phyloP scores from a whole-genome alignment of 2,329 filamentous ascomycete genomes.

The Helotiales sp. region DNA sequence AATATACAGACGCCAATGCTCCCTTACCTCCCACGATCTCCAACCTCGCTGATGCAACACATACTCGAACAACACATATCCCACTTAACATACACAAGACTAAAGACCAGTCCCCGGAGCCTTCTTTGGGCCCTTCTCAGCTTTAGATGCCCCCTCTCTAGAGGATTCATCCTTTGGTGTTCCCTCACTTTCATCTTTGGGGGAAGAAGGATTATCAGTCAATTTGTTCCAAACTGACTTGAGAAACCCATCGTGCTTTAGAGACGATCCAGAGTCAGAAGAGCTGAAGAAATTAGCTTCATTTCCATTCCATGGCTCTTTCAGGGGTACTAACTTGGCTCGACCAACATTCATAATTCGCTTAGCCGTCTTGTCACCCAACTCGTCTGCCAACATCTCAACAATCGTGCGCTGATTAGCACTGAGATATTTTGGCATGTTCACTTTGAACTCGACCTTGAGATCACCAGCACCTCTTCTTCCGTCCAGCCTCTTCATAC shows the following conservation, averaged over 20 bases:
- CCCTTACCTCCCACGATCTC: conserved; percentile 23
- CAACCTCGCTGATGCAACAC: conserved; percentile 32
- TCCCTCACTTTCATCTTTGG: conserved; percentile 15
- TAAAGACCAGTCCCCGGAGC: conserved; percentile 18
- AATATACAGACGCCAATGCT: conserved; percentile 32
- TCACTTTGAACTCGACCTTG: conserved; percentile 90
- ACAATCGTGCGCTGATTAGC: conserved; percentile 90
- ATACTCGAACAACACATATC: conserved; percentile 21
- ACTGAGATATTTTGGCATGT: conserved; percentile 92
- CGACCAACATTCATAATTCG: conserved; percentile 83
- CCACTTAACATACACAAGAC: conserved; percentile 19
- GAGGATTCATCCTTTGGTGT: conserved; percentile 8
- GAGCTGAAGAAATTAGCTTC: conserved; percentile 16
- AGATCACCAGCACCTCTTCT: conserved; percentile 79
- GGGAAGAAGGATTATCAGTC: conserved; percentile 64
- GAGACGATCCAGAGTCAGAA: conserved; percentile 21
- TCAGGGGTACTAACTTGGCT: conserved; percentile 51
- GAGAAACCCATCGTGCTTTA: conserved; percentile 80
- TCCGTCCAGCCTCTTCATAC: conserved; percentile 83
- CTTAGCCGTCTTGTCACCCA: conserved; percentile 90
- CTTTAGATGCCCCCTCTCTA: neutral
- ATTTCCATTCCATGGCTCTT: conserved; percentile 18
- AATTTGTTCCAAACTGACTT: conserved; percentile 93
- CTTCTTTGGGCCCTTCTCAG: conserved; percentile 35
- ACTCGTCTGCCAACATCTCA: conserved; percentile 95